phyloP scores from a whole-genome alignment of 768 basidiomycete species.

The Termitomyces sp. region DNA sequence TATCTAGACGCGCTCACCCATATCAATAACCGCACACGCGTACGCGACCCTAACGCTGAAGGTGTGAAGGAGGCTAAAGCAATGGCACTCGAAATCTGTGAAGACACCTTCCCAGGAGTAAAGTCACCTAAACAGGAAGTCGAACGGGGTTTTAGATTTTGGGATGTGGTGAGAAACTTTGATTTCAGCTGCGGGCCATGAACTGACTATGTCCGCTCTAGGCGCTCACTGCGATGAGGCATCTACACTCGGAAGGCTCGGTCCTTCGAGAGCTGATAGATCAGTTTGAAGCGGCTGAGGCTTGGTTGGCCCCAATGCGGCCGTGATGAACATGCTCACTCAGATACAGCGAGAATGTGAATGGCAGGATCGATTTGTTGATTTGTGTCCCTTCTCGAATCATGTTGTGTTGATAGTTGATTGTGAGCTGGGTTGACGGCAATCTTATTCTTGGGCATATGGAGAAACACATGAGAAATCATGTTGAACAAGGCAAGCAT shows the following conservation, averaged over 20 bases:
- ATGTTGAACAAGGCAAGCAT: constrained; percentile 15
- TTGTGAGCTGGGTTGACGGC: constrained; percentile 9
- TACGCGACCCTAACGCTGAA: constrained; percentile 71
- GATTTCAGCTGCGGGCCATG: constrained; percentile 1
- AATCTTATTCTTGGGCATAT: constrained; percentile 17
- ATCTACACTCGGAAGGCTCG: constrained; percentile 76
- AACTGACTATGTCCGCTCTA: constrained; percentile 24
- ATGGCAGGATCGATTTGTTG: constrained; percentile 8
- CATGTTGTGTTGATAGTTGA: constrained; percentile 11
- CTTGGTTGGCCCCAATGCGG: constrained; percentile 89
- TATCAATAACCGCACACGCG: constrained; percentile 73
- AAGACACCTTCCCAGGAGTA: constrained; percentile 91
- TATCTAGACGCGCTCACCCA: constrained; percentile 92
- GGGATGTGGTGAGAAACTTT: constrained; percentile 80
- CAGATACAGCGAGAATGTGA: not conserved
- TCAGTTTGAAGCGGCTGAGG: constrained; percentile 94
- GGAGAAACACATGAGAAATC: constrained; percentile 15
- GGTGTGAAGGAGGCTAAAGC: constrained; percentile 79
- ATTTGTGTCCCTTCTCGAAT: constrained; percentile 10
- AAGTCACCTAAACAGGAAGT: constrained; percentile 85
- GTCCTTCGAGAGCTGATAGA: constrained; percentile 85
- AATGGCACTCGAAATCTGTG: constrained; percentile 86
- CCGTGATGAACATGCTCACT: constrained; percentile 43
- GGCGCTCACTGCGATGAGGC: constrained; percentile 86
- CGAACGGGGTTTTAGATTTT: constrained; percentile 96